Evolutionary conservation across 2,329 filamentous ascomycete genomes (phyloP).

Genomic region (Sordariomycetes sp.): DNA sequence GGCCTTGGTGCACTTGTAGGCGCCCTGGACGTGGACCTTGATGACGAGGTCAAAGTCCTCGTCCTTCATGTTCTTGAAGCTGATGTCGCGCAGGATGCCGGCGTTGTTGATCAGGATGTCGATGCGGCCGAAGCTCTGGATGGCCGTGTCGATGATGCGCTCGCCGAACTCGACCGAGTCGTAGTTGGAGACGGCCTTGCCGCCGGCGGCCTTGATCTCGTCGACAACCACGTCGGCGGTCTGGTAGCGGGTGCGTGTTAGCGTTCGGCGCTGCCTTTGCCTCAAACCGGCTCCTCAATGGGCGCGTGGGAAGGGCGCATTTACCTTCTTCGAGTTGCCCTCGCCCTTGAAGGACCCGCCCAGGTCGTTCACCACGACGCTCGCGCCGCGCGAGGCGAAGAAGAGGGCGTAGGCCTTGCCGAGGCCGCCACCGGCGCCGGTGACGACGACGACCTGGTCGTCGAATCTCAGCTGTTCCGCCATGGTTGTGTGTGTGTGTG

Average conservation of each 20-base stretch:
- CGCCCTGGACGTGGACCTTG: constrained; percentile 82
- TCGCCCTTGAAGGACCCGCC: constrained; percentile 91
- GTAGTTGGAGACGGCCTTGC: constrained; percentile 96
- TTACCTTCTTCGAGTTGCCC: constrained; percentile 77
- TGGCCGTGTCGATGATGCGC: constrained; percentile 83
- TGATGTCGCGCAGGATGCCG: constrained; percentile 86
- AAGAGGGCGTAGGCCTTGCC: constrained; percentile 79
- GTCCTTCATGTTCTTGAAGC: constrained; percentile 99
- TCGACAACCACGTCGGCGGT: constrained; percentile 75
- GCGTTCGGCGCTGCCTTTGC: not conserved
- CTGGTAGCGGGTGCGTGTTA: constrained; percentile 31
- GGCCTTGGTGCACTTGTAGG: constrained; percentile 90
- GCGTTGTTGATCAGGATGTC: constrained; percentile 98
- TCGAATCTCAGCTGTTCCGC: constrained; percentile 65
- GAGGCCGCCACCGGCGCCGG: constrained; percentile 69
- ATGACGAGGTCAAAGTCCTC: constrained; percentile 94
- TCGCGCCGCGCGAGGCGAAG: constrained; percentile 85
- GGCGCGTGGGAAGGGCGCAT: not conserved
- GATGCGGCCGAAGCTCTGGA: constrained; percentile 72
- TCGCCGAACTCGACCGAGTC: constrained; percentile 90
- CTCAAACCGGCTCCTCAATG: not conserved
- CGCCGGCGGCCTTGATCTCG: constrained; percentile 77
- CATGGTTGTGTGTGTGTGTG: constrained; percentile 33
- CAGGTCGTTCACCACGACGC: constrained; percentile 93
- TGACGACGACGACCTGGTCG: constrained; percentile 75